A percentile compares a stretch with the other conserved stretches of the same genome.
These are phyloP conservation scores for Agrocybe praecox DNA, from an alignment of 768 basidiomycete species.

Conservation along the genomic window DNA sequence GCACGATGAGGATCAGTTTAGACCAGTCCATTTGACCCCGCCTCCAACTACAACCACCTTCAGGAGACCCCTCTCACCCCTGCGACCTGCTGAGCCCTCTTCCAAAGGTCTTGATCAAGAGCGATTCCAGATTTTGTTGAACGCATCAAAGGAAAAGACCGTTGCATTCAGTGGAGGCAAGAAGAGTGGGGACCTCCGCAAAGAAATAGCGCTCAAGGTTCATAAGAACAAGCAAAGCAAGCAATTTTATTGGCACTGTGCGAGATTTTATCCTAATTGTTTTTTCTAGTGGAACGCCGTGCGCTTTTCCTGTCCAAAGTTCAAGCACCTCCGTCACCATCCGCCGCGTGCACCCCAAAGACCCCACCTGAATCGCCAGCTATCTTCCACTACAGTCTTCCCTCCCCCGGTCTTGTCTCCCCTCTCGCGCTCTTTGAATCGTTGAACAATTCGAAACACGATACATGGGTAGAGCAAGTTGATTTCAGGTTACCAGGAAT, in stretches of 20 bases:
- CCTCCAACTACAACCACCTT: constrained; percentile 49
- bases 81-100: constrained; percentile 55
- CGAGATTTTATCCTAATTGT: not conserved
- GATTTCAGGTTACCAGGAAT: constrained; percentile 52
- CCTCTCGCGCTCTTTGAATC: constrained; percentile 63
- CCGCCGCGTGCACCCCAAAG: constrained; percentile 57
- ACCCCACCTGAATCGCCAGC: constrained; percentile 73
- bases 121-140: constrained; percentile 66
- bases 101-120: constrained; percentile 62
- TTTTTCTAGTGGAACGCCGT: constrained; percentile 67
- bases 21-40: constrained; percentile 60
- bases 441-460: constrained; percentile 35
- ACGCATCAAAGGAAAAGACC: constrained; percentile 60
- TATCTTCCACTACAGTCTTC: constrained; percentile 68
- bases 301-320: constrained; percentile 77
- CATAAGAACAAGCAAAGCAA: constrained; percentile 78
- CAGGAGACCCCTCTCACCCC: constrained; percentile 49
- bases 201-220: constrained; percentile 71
- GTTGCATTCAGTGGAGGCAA: constrained; percentile 43
- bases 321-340: constrained; percentile 64
- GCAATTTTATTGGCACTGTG: constrained; percentile 23
- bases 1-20: constrained; percentile 51
- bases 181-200: constrained; percentile 62
- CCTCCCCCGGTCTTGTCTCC: constrained; percentile 67
- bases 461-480: constrained; percentile 68